Evolutionary conservation across 805 yeast species (phyloP), one percentile per base, ranked within the genome.

Genomic region (Saccharomycopsis javanensis): DNA sequence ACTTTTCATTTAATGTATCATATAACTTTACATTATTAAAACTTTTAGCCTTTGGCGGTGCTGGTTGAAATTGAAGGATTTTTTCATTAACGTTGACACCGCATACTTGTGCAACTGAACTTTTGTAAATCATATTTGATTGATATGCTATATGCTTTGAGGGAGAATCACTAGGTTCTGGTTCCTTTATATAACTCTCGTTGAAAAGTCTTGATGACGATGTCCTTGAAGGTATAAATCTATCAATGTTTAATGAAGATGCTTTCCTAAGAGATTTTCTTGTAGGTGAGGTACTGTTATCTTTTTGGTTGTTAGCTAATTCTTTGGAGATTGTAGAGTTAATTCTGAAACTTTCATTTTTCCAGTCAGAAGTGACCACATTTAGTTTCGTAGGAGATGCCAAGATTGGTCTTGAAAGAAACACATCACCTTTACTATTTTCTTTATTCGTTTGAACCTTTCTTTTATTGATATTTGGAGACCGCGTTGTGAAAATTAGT

Each of bases 41-140:
- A 18, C 71, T 70, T 16, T 59, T 65, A 30, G 75, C 64, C 60
- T 81, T 85, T 2, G 97, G 97, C 8, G 96, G 89, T 20, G 78
- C 71, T n/a, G 94, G 95, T 68, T 88, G 85, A 70, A 86, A 92
- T 64, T 88, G 90, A 58, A 92, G 72, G 38, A 94, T 88, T 61
- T 96, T 76, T 61, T 88, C 85, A 60, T 88, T 85, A 65, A 87
- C 79, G 58, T 86, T 85, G 53, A 90, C 75, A 0, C 99, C 98
- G 69, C 97, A 92, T 0, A 97, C 98, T 66, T 86, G 86, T 0
- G 97, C 98, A 1, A 92, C 96, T 28, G 88, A 84, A 64, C 81
- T 81, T 68, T 86, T 85, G 66, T 88, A 88, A 5, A 73, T 73
- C 48, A 68, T 64, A 55, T 71, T 72, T 5, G 76, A 73, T 60